Percentiles rank a stretch among this genome's conserved stretches.
Evolutionary conservation across 306 rosid species (phyloP).

Genomic region (Rubus idaeus): DNA sequence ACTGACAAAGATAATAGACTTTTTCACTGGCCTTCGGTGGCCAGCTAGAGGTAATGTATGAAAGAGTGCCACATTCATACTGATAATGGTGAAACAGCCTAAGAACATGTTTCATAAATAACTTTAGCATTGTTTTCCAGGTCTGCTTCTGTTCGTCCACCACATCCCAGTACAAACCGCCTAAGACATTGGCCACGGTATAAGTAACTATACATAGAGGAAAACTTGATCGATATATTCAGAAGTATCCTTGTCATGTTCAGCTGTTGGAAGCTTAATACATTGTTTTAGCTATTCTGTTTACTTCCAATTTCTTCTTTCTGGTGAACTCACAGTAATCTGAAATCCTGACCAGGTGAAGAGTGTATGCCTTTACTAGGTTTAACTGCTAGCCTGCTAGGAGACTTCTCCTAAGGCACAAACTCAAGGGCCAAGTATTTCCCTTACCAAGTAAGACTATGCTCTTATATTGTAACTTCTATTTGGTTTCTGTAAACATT

Average conservation of each 20-base stretch:
- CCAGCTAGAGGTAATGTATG: slow-evolving; percentile 77
- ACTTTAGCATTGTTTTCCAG: slow-evolving; percentile 33
- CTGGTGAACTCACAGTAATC: slow-evolving; percentile 8
- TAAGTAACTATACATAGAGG: background rate
- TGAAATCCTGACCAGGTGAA: slow-evolving; percentile 58
- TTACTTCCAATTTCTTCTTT: slow-evolving; percentile 7
- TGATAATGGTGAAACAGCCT: background rate
- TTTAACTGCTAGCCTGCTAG: slow-evolving; percentile 47
- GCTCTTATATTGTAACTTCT: slow-evolving; percentile 14
- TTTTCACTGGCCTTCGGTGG: slow-evolving; percentile 89
- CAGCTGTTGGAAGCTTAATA: slow-evolving; percentile 13
- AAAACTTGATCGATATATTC: background rate
- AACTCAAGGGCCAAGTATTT: slow-evolving; percentile 91
- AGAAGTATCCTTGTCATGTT: background rate
- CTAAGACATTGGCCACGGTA: background rate
- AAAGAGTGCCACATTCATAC: background rate
- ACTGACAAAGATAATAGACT: slow-evolving; percentile 75
- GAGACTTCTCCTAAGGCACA: slow-evolving; percentile 63
- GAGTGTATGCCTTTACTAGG: slow-evolving; percentile 83
- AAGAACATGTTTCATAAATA: slow-evolving; percentile 10
- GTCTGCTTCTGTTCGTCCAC: slow-evolving; percentile 91
- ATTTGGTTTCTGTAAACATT: background rate
- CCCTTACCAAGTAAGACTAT: slow-evolving; percentile 74
- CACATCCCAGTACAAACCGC: background rate
- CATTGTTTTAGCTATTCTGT: background rate